These are phyloP conservation scores for Aspergillus cavernicola DNA, from an alignment of 495 filamentous ascomycete species.

Conservation along the genomic window DNA sequence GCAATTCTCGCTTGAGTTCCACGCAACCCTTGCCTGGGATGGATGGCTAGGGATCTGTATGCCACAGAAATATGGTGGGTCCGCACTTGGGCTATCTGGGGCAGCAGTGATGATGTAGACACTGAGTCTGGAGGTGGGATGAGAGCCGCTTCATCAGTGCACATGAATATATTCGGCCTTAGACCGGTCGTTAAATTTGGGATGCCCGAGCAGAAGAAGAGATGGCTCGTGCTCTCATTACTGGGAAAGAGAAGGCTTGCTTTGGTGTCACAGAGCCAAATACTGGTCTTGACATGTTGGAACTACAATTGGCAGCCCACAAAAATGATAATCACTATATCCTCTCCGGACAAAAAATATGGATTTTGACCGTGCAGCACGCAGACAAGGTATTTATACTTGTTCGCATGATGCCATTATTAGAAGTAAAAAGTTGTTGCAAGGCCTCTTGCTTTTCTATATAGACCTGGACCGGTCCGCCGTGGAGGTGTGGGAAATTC, in stretches of 20 bases:
- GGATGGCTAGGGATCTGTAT: slow-evolving; percentile 70
- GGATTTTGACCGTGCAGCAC: slow-evolving; percentile 66
- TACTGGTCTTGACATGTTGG: slow-evolving; percentile 60
- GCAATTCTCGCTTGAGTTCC: slow-evolving; percentile 57
- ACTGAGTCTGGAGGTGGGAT: slow-evolving; percentile 63
- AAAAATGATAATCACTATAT: slow-evolving; percentile 48
- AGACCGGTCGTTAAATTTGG: slow-evolving; percentile 62
- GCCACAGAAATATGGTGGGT: slow-evolving; percentile 57
- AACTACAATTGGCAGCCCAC: slow-evolving; percentile 49
- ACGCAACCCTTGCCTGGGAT: slow-evolving; percentile 56
- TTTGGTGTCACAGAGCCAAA: slow-evolving; percentile 57
- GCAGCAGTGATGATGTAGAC: slow-evolving; percentile 70
- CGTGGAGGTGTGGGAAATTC: slow-evolving; percentile 55
- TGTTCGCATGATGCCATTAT: slow-evolving; percentile 56
- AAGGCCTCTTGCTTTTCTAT: slow-evolving; percentile 64
- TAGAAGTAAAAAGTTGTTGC: slow-evolving; percentile 52
- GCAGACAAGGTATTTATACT: slow-evolving; percentile 63
- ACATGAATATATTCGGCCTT: slow-evolving; percentile 63
- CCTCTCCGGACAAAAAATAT: slow-evolving; percentile 64
- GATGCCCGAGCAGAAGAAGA: slow-evolving; percentile 44
- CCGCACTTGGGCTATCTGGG: slow-evolving; percentile 62
- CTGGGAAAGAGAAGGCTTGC: slow-evolving; percentile 54
- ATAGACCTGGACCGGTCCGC: slow-evolving; percentile 53
- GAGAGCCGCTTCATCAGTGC: slow-evolving; percentile 61
- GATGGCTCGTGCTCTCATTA: slow-evolving; percentile 55